A percentile compares a stretch with the other conserved stretches of the same genome.
These are phyloP conservation scores for Nannochloris sp. DNA, from an alignment of 139 green algal species.

Conservation along the genomic window DNA sequence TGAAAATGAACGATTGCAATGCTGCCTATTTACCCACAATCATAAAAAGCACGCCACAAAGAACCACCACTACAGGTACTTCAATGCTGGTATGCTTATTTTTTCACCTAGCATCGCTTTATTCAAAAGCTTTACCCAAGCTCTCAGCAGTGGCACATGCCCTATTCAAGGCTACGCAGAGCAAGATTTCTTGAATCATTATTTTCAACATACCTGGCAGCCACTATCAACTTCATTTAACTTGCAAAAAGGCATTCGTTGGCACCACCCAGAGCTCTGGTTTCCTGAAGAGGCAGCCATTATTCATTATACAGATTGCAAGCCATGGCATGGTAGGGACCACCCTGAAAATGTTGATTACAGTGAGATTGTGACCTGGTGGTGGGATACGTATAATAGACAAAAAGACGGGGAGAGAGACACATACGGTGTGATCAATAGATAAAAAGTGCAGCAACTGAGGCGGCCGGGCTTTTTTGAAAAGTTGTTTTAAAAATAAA, in stretches of 20 bases:
- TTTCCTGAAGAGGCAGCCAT: not conserved
- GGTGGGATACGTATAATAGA: not conserved
- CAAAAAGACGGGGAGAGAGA: too few species aligned
- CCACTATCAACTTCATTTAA: constrained; percentile 14
- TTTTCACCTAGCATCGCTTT: constrained; percentile 3
- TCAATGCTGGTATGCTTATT: constrained; percentile 23
- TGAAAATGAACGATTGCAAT: constrained; percentile 7
- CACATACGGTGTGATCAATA: too few species aligned
- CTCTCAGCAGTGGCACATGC: not conserved
- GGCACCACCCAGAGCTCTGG: constrained; percentile 21
- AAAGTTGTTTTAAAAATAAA: too few species aligned
- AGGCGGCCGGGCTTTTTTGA: too few species aligned
- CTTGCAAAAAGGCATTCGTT: constrained; percentile 23
- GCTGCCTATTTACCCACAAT: constrained; percentile 17
- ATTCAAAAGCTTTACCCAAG: not conserved
- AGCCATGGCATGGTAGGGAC: constrained; percentile 16
- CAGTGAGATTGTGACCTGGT: constrained; percentile 8
- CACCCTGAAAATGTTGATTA: constrained; percentile 17
- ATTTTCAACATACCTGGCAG: constrained; percentile 4
- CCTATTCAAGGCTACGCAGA: constrained; percentile 8
- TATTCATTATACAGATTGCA: constrained; percentile 11
- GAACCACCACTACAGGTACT: constrained; percentile 7
- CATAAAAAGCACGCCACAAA: too few species aligned
- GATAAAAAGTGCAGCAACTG: too few species aligned
- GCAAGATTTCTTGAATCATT: constrained; percentile 21